Base-by-base conservation (phyloP, 495 filamentous ascomycete genomes). In the Penicillium verhagenii region DNA sequence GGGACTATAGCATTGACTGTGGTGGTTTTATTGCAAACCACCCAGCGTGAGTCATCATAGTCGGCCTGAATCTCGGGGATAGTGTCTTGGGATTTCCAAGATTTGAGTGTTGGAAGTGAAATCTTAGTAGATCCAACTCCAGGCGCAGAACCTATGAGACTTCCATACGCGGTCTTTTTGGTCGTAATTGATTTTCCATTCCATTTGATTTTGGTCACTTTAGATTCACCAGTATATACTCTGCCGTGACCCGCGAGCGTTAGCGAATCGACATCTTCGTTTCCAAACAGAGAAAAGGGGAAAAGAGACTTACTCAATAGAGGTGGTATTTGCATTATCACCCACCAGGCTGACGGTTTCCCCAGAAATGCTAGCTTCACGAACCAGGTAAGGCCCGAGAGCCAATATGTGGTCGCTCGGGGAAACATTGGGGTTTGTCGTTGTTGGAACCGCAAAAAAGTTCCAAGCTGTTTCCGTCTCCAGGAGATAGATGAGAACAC, bases 41-140 rank as follows among this genome's bases (percentile, higher is more conserved):
- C 78, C 88, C 89, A 91, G 11, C 62, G 57, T 13, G 77, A 80
- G 63, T 91, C 88, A 48, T 85, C 78, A 59, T 89, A 91, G 21
- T 60, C 63, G 3, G 72, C 56, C 33, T 76, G 56, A 26, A 88
- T 77, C 61, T 91, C 89, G 0, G 88, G 88, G 10, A 91, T 78
- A 13, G 79, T 78, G 67, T 91, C 81, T 53, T 84, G 62, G 40
- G 79, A 80, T 59, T 81, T 84, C 88, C 88, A 91, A 0, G 75
- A 61, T 6, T 63, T 70, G 11, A 90, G 70, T 13, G 73, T 47
- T 1, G 87, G 86, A 1, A 89, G 52, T 3, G 47, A 64, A 38
- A 87, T 46, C 3, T 61, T 55, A 0, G 80, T 77, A 13, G 71
- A 54, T 21, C 72, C 60, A 8, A 66, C 66, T 63, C 79, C 83